A percentile compares a stretch with the other conserved stretches of the same genome.
Evolutionary conservation across 805 yeast genomes (phyloP).

Genomic region (Cephaloascus fragrans): DNA sequence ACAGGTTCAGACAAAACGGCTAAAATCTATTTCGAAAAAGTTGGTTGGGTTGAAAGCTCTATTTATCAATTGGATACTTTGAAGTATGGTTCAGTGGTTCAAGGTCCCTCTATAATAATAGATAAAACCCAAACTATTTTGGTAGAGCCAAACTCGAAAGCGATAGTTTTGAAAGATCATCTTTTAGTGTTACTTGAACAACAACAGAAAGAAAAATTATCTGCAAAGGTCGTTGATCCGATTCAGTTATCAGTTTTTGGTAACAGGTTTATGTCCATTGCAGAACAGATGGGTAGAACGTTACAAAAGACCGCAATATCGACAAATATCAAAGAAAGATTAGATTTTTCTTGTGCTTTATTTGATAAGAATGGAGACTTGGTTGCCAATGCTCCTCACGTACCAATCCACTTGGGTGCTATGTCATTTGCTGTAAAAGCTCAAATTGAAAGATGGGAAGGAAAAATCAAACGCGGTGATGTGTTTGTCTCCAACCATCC

Average conservation of each 20-base stretch:
- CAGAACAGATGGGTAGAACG: conserved; percentile 9
- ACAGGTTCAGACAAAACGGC: conserved; percentile 1
- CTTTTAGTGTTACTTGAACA: conserved; percentile 18
- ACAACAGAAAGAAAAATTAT: conserved; percentile 7
- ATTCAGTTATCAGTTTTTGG: conserved; percentile 30
- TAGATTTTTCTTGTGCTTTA: conserved; percentile 35
- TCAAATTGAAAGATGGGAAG: conserved; percentile 28
- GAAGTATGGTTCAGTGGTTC: conserved; percentile 10
- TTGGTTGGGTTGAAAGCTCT: conserved; percentile 18
- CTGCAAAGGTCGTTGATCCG: conserved; percentile 18
- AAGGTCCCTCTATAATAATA: conserved; percentile 23
- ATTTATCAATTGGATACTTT: conserved; percentile 14
- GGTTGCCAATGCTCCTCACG: conserved; percentile 37
- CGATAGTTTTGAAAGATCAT: conserved; percentile 9
- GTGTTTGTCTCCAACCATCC: conserved; percentile 34
- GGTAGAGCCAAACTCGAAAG: conserved; percentile 9
- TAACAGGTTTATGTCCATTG: conserved; percentile 28
- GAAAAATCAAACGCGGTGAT: conserved; percentile 28
- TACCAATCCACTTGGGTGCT: conserved; percentile 36
- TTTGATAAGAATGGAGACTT: conserved; percentile 31
- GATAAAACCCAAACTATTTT: conserved; percentile 17
- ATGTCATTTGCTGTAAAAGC: conserved; percentile 38
- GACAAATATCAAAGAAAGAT: conserved; percentile 32
- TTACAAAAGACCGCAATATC: conserved; percentile 24
- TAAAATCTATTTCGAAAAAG: conserved; percentile 17